Conservation (phyloP, 257 asterid species). For the Eucommia ulmoides region DNA sequence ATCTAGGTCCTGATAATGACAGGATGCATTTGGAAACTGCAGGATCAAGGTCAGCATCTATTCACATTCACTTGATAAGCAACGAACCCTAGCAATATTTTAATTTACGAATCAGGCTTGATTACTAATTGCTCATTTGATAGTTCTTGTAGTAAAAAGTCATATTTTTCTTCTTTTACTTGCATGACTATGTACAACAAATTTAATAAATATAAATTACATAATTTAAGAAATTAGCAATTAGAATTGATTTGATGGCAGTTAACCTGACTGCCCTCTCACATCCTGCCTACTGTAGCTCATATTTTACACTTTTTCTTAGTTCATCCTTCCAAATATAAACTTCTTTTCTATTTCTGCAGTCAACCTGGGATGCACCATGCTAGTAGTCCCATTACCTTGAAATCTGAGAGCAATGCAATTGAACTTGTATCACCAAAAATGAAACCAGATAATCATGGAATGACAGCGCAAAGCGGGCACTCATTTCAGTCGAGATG, state of each 20-base stretch:
- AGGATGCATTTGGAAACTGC: slow-evolving; percentile 31
- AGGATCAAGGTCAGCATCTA: slow-evolving; percentile 28
- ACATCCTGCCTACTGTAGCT: background rate
- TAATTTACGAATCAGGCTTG: too few relatives aligned
- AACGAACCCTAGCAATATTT: too few relatives aligned
- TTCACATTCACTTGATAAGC: slow-evolving; percentile 31
- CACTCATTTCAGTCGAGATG: slow-evolving; percentile 52
- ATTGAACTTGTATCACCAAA: slow-evolving; percentile 68
- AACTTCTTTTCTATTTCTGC: slow-evolving; percentile 19
- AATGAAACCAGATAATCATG: slow-evolving; percentile 44
- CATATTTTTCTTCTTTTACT: too few relatives aligned
- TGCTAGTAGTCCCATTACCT: slow-evolving; percentile 17
- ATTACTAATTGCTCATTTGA: too few relatives aligned
- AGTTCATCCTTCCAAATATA: slow-evolving; percentile 4
- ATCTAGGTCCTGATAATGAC: slow-evolving; percentile 26
- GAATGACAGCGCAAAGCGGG: slow-evolving; percentile 34
- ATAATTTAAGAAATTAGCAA: too few relatives aligned
- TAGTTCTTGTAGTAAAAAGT: too few relatives aligned
- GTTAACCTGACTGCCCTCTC: slow-evolving; percentile 1
- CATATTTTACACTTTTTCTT: background rate
- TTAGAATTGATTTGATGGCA: too few relatives aligned
- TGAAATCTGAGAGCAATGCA: slow-evolving; percentile 35
- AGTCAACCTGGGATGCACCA: slow-evolving; percentile 44
- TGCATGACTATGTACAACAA: too few relatives aligned
- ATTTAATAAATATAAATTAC: too few relatives aligned